Evolutionary conservation across 805 yeast species (phyloP).

Genomic region (Yamadazyma insecticola): DNA sequence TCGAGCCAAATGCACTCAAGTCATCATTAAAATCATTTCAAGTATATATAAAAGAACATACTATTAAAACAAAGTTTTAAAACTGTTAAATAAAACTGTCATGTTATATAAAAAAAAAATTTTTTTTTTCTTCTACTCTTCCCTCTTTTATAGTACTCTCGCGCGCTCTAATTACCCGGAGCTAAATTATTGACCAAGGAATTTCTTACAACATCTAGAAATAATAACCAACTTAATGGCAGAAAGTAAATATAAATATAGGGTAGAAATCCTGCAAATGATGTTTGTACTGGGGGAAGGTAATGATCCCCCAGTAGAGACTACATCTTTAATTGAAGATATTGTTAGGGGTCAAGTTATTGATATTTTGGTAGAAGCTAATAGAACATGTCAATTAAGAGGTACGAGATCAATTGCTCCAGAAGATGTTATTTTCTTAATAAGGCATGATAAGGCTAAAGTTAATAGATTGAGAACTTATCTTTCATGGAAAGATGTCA

Average conservation of each 20-base stretch:
- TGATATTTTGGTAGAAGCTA: constrained; percentile 73
- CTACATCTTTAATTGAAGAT: constrained; percentile 91
- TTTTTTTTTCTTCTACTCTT: too few relatives aligned
- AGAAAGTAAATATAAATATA: constrained; percentile 64
- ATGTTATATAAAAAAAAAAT: too few relatives aligned
- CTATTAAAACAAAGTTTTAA: too few relatives aligned
- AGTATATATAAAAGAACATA: too few relatives aligned
- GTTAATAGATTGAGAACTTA: constrained; percentile 89
- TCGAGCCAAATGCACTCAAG: constrained; percentile 99
- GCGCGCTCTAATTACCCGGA: too few relatives aligned
- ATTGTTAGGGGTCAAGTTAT: constrained; percentile 93
- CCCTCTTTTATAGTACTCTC: too few relatives aligned
- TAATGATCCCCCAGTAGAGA: constrained; percentile 88
- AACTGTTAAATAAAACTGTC: too few relatives aligned
- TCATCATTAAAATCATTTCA: constrained; percentile 61
- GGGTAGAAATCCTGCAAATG: constrained; percentile 94
- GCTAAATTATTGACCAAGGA: too few relatives aligned
- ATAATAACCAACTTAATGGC: too few relatives aligned
- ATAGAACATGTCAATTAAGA: constrained; percentile 69
- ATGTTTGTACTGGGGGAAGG: constrained; percentile 98
- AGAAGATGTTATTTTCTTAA: constrained; percentile 89
- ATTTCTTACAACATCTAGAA: too few relatives aligned
- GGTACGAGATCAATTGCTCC: constrained; percentile 84
- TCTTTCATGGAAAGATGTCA: constrained; percentile 93
- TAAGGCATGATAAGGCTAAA: constrained; percentile 90